These are phyloP conservation scores for Arachis monticola DNA, from an alignment of 331 rosid genomes.

Conservation along the genomic window DNA sequence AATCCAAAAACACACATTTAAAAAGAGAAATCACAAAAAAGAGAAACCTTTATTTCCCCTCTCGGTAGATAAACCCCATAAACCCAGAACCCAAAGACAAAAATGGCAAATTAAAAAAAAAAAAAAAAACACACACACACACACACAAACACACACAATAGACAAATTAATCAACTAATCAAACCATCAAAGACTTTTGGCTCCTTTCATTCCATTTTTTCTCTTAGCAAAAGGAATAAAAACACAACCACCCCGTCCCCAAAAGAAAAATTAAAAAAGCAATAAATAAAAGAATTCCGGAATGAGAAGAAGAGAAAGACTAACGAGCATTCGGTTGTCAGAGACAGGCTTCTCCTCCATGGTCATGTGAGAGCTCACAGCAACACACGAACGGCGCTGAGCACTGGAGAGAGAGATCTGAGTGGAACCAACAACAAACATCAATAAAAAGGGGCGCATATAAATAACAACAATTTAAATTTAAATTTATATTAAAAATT, in stretches of 20 bases:
- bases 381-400: constrained; percentile 46
- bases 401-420: constrained; percentile 55
- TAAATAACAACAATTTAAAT: neutral
- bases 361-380: constrained; percentile 61
- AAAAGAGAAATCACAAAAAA: neutral
- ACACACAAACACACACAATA: neutral
- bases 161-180: neutral
- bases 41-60: no score
- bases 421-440: neutral
- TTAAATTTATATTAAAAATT: neutral
- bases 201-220: neutral
- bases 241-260: constrained; percentile 12
- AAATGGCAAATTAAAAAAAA: neutral
- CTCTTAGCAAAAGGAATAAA: neutral
- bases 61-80: neutral
- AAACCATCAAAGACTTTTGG: neutral
- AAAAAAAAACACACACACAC: no score
- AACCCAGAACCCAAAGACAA: neutral
- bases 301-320: constrained; percentile 31
- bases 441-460: constrained; percentile 4
- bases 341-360: constrained; percentile 67
- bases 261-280: neutral
- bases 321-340: constrained; percentile 81
- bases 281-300: neutral
- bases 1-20: neutral